Base-by-base conservation (phyloP, 2,329 filamentous ascomycete genomes). In the Raffaelea ambrosiae region DNA sequence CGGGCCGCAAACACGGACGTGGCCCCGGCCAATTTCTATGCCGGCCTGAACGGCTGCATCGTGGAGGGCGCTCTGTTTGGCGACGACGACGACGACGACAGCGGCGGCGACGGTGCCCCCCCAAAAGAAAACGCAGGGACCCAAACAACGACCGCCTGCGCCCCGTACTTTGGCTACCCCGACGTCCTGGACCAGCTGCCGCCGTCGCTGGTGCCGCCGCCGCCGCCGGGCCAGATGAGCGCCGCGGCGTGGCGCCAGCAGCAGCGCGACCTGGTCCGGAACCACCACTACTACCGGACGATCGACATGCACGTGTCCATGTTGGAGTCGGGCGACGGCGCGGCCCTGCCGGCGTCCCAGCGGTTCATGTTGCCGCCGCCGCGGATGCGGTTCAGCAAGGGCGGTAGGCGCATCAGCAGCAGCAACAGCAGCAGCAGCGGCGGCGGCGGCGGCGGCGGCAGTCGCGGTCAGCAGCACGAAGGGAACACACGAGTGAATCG, bases 1-100 rank as follows among this genome's bases (percentile, higher is more conserved):
- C 71, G 72, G 43, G 62, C 35, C 0, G 70, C 70, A 43, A 59
- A 69, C 0, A 71, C 70, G 0, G 71, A 75, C 46, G 43, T 67
- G 5, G 71, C 72, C 1, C 65, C 53, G 13, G 36, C 68, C 3
- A 69, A 66, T 8, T 65, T 79, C 40, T 77, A 75, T 58, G 66
- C 70, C 13, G 74, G 74, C 3, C 60, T 77, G 11, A 66, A 69
- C 4, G 72, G 71, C 10, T 65, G 65, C 5, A 60, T 78, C 2
- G 61, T 71, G 7, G 72, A 78, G 53, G 64, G 70, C 13, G 59
- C 50, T 19, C 55, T 70, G 16, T 42, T 13, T 18, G 48, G 49
- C 18, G 35, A 48, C 16, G 43, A 11, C 23, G 13, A 13, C 4
- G 21, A 13, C 31, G n/a, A 18, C 19, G 20, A 20, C 16, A n/a